Base-by-base conservation (phyloP, 352 stramenopile species). In the Pythium diclinum region DNA sequence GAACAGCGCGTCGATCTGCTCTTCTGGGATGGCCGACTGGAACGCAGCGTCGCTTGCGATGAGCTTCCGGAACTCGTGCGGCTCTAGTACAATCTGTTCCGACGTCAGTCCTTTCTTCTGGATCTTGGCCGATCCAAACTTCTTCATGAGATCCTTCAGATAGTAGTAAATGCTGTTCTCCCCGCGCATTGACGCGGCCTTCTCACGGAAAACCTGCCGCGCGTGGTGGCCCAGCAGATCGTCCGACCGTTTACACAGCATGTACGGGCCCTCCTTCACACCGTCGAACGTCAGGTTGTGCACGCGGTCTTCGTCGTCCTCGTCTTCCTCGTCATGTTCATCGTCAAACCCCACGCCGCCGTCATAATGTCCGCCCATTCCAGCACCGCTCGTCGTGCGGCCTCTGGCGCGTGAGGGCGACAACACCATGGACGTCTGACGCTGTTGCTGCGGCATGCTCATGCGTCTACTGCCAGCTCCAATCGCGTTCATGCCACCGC, bases 141-240 rank as follows among this genome's bases (percentile, higher is more conserved):
- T 84, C 59, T 77, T 80, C 74, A 94, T 88, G 23, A 92, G 67
- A n/a, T 88, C 81, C 63, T 94, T 94, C 42, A 94, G 68, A 61
- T 89, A 91, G 73, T 91, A 94, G 71, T 90, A 94, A 40, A 94
- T 85, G 56, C 81, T 83, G 69, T 94, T 94, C 61, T 88, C 77
- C 9, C 81, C 85, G 16, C 84, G 84, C 79, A 88, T 91, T 8
- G 83, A 91, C 33, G 83, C 76, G 17, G 85, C 85, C 65, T 92
- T 94, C 64, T 91, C 85, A n/a, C 85, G 83, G 67, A 94, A 94
- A 8, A 87, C 81, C 66, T 94, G 85, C 14, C 85, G 81, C 48
- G 85, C 81, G 49, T 85, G 83, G 60, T 94, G 85, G 21, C 85
- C 85, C 25, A 94, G 74, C 56, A 94, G 68, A 59, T 94, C 85